Evolutionary conservation across 345 rosid species (phyloP).

Genomic region (Salix arbutifolia): DNA sequence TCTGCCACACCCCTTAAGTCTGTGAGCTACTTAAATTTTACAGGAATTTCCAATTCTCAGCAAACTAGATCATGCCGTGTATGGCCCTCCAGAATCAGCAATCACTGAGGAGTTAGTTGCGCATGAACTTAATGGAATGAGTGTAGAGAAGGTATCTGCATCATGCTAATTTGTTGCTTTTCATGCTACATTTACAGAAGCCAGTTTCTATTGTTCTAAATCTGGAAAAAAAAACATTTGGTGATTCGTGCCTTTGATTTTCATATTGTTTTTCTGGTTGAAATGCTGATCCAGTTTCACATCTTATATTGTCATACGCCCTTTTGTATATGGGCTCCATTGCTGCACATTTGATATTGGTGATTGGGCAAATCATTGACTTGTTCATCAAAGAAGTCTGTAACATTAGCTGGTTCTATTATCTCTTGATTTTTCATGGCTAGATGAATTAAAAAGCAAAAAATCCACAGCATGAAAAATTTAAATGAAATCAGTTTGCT

Average conservation of each 20-base stretch:
- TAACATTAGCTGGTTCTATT: background rate
- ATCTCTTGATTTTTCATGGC: background rate
- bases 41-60: conserved; percentile 90
- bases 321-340: background rate
- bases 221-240: background rate
- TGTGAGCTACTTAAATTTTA: conserved; percentile 5
- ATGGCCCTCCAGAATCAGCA: conserved; percentile 82
- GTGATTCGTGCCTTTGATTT: background rate
- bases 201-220: background rate
- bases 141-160: conserved; percentile 52
- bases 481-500: background rate
- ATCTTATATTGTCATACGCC: background rate
- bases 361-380: background rate
- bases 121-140: conserved; percentile 66
- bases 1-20: conserved; percentile 1
- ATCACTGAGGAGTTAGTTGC: conserved; percentile 72
- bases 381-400: background rate
- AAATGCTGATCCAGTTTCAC: background rate
- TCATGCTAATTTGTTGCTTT: background rate
- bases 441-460: no score
- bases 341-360: no score
- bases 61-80: conserved; percentile 67
- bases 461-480: background rate
- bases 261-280: background rate
- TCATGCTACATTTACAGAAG: background rate